These are phyloP conservation scores for Aspergillus fumigatiaffinis DNA, from an alignment of 2,329 filamentous ascomycete species.

Conservation along the genomic window DNA sequence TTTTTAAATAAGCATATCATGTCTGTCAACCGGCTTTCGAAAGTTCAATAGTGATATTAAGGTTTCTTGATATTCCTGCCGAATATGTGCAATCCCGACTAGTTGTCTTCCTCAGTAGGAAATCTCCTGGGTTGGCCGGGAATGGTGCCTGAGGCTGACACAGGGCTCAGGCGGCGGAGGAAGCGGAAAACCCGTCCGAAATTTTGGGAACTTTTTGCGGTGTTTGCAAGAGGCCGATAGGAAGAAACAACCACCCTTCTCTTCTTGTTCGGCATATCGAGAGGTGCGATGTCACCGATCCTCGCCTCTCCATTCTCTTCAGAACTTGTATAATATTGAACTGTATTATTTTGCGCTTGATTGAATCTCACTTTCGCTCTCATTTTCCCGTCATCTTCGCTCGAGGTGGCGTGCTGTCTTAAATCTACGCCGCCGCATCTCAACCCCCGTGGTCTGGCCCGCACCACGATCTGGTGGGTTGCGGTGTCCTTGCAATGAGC, in stretches of 20 bases:
- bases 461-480: conserved; percentile 31
- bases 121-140: background rate
- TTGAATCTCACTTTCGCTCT: conserved; percentile 5
- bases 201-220: conserved; percentile 20
- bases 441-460: conserved; percentile 24
- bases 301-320: conserved; percentile 6
- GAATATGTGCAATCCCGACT: background rate
- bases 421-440: conserved; percentile 21
- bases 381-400: conserved; percentile 6
- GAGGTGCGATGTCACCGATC: conserved; percentile 15
- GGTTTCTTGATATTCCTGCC: background rate
- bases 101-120: too few species aligned
- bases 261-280: background rate
- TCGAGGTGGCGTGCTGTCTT: conserved; percentile 12
- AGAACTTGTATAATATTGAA: conserved; percentile 5
- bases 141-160: conserved; percentile 22
- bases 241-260: conserved; percentile 1
- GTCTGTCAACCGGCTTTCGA: background rate
- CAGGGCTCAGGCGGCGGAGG: conserved; percentile 26
- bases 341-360: conserved; percentile 3
- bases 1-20: background rate
- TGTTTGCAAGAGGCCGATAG: background rate
- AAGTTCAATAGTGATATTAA: background rate
- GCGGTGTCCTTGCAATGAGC: conserved; percentile 50
- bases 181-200: conserved; percentile 30